phyloP scores from a whole-genome alignment of 345 rosid genomes.

The Laguncularia racemosa region DNA sequence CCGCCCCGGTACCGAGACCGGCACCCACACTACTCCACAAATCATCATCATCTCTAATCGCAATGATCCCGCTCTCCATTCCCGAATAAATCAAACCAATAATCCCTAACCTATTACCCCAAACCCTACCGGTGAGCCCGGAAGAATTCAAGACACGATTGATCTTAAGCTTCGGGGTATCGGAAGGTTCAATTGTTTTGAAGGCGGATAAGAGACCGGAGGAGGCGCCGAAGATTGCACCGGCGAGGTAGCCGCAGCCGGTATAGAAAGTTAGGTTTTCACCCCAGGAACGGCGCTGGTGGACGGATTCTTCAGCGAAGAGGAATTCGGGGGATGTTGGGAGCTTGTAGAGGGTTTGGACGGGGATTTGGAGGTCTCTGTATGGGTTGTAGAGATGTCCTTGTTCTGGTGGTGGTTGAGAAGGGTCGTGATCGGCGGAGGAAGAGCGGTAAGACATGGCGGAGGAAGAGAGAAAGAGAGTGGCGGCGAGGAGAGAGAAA shows the following conservation, averaged over 20 bases:
- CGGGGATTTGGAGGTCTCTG: constrained; percentile 56
- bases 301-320: constrained; percentile 76
- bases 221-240: constrained; percentile 54
- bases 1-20: constrained; percentile 85
- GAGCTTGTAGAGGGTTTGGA: constrained; percentile 62
- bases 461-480: neutral
- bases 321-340: constrained; percentile 92
- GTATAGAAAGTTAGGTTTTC: constrained; percentile 95
- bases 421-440: constrained; percentile 30
- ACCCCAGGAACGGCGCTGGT: constrained; percentile 96
- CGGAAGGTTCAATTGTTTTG: constrained; percentile 63
- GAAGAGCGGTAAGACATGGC: constrained; percentile 20
- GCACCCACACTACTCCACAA: constrained; percentile 90
- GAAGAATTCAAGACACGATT: constrained; percentile 72
- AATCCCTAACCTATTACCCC: constrained; percentile 81
- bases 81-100: constrained; percentile 75
- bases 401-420: constrained; percentile 9
- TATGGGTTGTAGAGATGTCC: constrained; percentile 82
- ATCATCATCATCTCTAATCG: constrained; percentile 61
- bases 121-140: constrained; percentile 64
- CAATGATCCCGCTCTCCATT: constrained; percentile 69
- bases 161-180: constrained; percentile 72
- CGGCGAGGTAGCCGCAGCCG: constrained; percentile 70
- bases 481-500: too few species aligned
- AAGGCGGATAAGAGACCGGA: constrained; percentile 45